Evolutionary conservation across 2,329 filamentous ascomycete species (phyloP), one percentile per base, ranked within the genome.

Genomic region (Lasiodiplodia hormozganensis): DNA sequence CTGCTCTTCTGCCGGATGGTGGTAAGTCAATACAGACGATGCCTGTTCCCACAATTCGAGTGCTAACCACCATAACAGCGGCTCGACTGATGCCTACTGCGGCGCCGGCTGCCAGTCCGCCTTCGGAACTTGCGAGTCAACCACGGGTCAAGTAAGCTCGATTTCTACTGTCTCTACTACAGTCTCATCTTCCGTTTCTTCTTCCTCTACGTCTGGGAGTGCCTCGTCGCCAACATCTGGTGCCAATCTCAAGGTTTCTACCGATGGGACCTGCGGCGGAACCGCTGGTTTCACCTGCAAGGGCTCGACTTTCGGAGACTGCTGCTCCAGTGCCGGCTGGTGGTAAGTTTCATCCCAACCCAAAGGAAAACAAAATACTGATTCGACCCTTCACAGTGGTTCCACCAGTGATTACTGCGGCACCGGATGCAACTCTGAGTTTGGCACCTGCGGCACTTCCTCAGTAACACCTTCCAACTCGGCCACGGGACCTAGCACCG

Each of bases 221-320:
- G 52, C 65, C n/a, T 54, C 40, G 36, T 67, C 54, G 34, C 57
- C 68, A 68, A 64, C 68, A 47, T 47, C 43, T 21, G 43, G 43
- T 36, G 38, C 43, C 23, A 71, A 72, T n/a, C 73, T 70, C 18
- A 77, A 76, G 68, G 73, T 80, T 16, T 83, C 81, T 0, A 72
- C 76, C 23, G 79, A 83, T 60, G 82, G 80, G 18, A 76, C 74
- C 21, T 84, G 83, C 65, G 83, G 81, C 25, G 81, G 78, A 54
- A 71, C 76, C 25, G 76, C 75, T 21, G 79, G 78, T 21, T 78
- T 78, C 69, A 83, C 81, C 31, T 84, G 83, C 70, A 71, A 75
- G 47, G 82, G 81, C n/a, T 82, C 79, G 69, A 60, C 70, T 11
- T 83, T 79, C 67, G 82, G 82, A 2, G 72, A 80, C 68, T 84